These are phyloP conservation scores for Botryotinia globosa DNA, from an alignment of 2,329 filamentous ascomycete genomes.

Conservation along the genomic window DNA sequence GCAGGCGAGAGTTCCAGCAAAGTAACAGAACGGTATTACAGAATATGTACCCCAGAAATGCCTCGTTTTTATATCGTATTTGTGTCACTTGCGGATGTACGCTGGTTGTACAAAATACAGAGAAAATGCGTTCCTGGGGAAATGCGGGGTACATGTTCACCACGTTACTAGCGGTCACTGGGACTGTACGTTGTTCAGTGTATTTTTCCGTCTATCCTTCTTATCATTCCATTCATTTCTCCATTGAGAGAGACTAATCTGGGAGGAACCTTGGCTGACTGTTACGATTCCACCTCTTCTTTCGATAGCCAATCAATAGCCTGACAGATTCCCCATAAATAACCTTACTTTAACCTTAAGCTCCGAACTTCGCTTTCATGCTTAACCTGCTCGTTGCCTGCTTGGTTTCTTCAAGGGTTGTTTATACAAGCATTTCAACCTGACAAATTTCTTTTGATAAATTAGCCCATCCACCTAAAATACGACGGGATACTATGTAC, in stretches of 20 bases:
- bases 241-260: too few relatives aligned
- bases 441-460: background rate
- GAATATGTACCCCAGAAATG: conserved; percentile 1
- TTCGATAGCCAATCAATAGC: too few relatives aligned
- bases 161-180: background rate
- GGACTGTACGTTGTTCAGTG: background rate
- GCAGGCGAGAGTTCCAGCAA: background rate
- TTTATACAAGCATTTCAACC: background rate
- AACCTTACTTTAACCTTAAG: background rate
- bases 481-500: background rate
- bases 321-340: background rate
- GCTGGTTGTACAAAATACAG: background rate
- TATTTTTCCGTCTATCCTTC: background rate
- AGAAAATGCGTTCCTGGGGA: background rate
- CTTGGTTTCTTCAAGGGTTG: background rate
- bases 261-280: background rate
- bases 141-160: conserved; percentile 3
- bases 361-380: background rate
- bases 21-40: background rate
- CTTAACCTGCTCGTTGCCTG: background rate
- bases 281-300: background rate
- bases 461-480: background rate
- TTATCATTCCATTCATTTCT: background rate
- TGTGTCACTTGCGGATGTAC: background rate
- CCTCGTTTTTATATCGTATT: background rate